Evolutionary conservation across 1,284 basidiomycete species (phyloP).

Genomic region (Rhodofomes roseus): DNA sequence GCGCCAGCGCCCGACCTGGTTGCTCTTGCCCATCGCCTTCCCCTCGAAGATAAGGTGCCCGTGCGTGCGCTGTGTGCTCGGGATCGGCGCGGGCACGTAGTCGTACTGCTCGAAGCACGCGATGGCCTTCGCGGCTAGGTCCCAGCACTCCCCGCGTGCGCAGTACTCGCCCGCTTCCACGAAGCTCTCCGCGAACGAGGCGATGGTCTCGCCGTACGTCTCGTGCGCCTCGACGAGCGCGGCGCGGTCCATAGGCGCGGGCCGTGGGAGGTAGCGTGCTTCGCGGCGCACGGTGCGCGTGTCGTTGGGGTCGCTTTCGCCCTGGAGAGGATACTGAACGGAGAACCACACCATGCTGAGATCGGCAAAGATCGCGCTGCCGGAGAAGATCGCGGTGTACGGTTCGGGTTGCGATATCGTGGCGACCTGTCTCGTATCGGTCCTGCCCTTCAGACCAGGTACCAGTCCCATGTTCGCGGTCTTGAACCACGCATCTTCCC

Average conservation of each 20-base stretch:
- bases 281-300: slow-evolving; percentile 28
- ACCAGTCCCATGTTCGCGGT: slow-evolving; percentile 28
- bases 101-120: slow-evolving; percentile 41
- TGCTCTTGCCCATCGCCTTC: slow-evolving; percentile 30
- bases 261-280: slow-evolving; percentile 38
- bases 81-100: slow-evolving; percentile 43
- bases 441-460: slow-evolving; percentile 32
- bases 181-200: slow-evolving; percentile 45
- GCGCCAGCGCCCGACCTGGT: slow-evolving; percentile 45
- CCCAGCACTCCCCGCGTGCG: slow-evolving; percentile 57
- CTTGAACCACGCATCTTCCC: slow-evolving; percentile 42
- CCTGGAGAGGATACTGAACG: slow-evolving; percentile 33
- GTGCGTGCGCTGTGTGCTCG: slow-evolving; percentile 47
- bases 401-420: slow-evolving; percentile 29
- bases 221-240: slow-evolving; percentile 40
- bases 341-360: slow-evolving; percentile 47
- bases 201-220: slow-evolving; percentile 48
- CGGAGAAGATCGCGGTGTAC: slow-evolving; percentile 29
- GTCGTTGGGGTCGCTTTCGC: slow-evolving; percentile 32
- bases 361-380: slow-evolving; percentile 43
- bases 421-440: slow-evolving; percentile 23
- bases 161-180: slow-evolving; percentile 41
- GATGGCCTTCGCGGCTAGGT: slow-evolving; percentile 50
- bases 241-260: slow-evolving; percentile 29
- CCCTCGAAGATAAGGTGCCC: slow-evolving; percentile 52